Evolutionary conservation across 352 stramenopile species (phyloP).

Genomic region (Pythium folliculosum): DNA sequence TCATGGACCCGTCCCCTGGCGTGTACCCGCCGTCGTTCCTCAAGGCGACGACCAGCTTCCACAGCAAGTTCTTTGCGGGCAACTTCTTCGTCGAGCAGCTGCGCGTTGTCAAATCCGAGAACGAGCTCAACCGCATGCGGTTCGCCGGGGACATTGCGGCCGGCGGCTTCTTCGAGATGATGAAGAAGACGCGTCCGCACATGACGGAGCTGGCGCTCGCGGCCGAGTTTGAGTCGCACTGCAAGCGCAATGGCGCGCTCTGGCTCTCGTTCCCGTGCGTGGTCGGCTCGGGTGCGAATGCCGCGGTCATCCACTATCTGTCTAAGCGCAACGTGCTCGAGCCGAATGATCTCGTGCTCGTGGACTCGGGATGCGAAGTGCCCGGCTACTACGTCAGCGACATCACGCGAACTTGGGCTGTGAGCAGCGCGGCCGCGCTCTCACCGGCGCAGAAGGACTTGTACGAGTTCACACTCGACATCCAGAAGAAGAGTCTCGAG

Average conservation of each 20-base stretch:
- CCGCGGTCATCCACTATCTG: constrained; percentile 85
- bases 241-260: constrained; percentile 73
- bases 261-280: constrained; percentile 86
- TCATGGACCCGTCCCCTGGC: constrained; percentile 60
- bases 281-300: constrained; percentile 74
- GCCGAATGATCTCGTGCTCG: constrained; percentile 75
- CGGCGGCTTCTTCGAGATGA: constrained; percentile 77
- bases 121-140: constrained; percentile 75
- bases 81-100: constrained; percentile 78
- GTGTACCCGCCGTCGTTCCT: constrained; percentile 60
- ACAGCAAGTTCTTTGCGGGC: constrained; percentile 72
- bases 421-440: constrained; percentile 38
- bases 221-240: constrained; percentile 67
- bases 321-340: constrained; percentile 65
- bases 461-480: constrained; percentile 79
- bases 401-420: constrained; percentile 82
- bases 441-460: constrained; percentile 52
- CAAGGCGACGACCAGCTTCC: constrained; percentile 56
- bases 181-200: constrained; percentile 55
- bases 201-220: constrained; percentile 78
- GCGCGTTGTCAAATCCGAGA: constrained; percentile 71
- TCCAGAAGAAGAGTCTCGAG: constrained; percentile 72
- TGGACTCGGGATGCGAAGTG: constrained; percentile 83
- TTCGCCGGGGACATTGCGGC: constrained; percentile 67
- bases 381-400: constrained; percentile 78